phyloP scores from a whole-genome alignment of 805 yeast species.

The Saccharomycopsis vini region DNA sequence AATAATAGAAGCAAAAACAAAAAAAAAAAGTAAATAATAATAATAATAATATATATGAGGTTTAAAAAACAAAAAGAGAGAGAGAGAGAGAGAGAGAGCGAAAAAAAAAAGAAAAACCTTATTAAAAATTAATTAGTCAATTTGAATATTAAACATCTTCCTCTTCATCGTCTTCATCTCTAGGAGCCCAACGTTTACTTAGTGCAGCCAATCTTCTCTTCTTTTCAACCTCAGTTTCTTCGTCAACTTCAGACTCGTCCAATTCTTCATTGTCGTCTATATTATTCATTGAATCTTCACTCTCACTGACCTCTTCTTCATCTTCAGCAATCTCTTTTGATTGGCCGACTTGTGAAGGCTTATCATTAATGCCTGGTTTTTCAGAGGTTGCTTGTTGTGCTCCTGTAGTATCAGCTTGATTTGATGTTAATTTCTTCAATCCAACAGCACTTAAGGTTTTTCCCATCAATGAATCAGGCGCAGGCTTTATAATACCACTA shows the following conservation, averaged over 20 bases:
- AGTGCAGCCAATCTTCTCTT: conserved; percentile 18
- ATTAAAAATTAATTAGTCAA: too few species aligned
- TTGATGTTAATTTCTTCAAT: conserved; percentile 10
- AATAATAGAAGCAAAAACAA: too few species aligned
- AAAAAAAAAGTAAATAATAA: too few species aligned
- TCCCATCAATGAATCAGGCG: conserved; percentile 11
- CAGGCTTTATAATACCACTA: background rate
- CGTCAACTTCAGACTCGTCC: conserved; percentile 9
- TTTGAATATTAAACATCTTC: too few species aligned
- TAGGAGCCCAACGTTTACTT: conserved; percentile 7
- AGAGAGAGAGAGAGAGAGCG: too few species aligned
- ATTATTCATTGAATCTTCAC: background rate
- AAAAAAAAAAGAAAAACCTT: too few species aligned
- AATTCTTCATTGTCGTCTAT: background rate
- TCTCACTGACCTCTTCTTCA: conserved; percentile 5
- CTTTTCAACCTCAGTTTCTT: conserved; percentile 18
- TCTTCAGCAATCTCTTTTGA: background rate
- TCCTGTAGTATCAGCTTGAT: background rate
- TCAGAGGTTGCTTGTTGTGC: background rate
- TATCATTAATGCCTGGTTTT: background rate
- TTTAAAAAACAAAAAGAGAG: too few species aligned
- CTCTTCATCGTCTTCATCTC: conserved; percentile 18
- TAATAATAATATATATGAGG: too few species aligned
- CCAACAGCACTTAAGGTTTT: conserved; percentile 17
- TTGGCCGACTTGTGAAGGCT: too few species aligned